Evolutionary conservation across 345 rosid species (phyloP).

Genomic region (Salix caprea): DNA sequence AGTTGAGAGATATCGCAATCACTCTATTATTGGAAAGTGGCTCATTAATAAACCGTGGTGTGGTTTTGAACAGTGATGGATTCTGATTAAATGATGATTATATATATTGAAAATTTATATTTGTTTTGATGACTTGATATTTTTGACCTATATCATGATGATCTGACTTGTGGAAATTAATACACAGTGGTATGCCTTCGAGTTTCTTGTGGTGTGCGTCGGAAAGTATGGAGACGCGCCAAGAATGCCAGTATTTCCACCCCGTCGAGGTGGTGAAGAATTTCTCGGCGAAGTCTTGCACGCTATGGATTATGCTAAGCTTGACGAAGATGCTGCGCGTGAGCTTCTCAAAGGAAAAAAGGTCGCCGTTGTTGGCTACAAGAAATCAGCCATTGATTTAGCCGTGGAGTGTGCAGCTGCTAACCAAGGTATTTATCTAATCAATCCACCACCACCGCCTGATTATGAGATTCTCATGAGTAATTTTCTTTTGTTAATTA

Average conservation of each 20-base stretch:
- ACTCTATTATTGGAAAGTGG: no score
- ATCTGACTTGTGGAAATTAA: background rate
- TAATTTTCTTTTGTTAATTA: background rate
- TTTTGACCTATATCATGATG: no score
- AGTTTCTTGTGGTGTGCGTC: constrained; percentile 44
- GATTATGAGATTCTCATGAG: no score
- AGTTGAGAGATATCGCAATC: no score
- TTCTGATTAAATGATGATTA: no score
- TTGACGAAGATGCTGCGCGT: constrained; percentile 27
- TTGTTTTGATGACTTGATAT: background rate
- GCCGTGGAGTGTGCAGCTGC: constrained; percentile 54
- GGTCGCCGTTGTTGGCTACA: constrained; percentile 50
- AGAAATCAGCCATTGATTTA: constrained; percentile 55
- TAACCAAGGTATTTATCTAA: constrained; percentile 39
- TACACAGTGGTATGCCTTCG: constrained; percentile 42
- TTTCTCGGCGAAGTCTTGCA: constrained; percentile 50
- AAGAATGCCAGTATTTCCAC: constrained; percentile 37
- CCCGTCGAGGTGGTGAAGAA: constrained; percentile 31
- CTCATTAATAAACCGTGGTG: no score
- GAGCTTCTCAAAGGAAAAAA: constrained; percentile 44
- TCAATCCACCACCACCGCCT: no score
- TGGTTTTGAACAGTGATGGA: no score
- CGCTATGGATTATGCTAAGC: constrained; percentile 44
- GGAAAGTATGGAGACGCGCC: constrained; percentile 55
- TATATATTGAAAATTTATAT: background rate